phyloP scores from a whole-genome alignment of 1,284 basidiomycete species.

The Trichosporon sp. region DNA sequence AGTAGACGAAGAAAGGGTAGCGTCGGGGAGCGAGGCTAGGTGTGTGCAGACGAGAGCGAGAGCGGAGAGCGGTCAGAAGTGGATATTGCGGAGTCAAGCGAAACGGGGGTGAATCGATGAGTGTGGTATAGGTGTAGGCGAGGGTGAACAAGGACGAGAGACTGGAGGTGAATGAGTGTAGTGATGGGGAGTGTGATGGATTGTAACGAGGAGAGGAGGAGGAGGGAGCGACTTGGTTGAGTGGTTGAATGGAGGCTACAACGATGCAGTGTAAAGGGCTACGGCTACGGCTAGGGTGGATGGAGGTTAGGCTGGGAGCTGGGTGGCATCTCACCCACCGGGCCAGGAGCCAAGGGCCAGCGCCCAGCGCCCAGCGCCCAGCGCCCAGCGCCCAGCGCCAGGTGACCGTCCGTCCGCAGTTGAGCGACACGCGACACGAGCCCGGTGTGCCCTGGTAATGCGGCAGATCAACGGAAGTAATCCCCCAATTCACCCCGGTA shows the following conservation, averaged over 20 bases:
- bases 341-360: not conserved
- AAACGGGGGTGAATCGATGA: conserved; percentile 6
- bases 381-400: not conserved
- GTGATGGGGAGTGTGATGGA: not conserved
- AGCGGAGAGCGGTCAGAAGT: not conserved
- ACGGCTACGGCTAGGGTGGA: not conserved
- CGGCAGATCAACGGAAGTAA: not conserved
- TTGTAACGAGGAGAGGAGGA: not conserved
- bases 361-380: not conserved
- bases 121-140: not conserved
- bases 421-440: not conserved
- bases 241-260: not conserved
- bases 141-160: not conserved
- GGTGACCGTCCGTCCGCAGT: not conserved
- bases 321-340: not conserved
- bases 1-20: not conserved
- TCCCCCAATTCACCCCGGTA: not conserved
- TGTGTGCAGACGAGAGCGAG: not conserved
- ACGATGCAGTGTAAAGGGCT: not conserved
- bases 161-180: not conserved
- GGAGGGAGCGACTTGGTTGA: not conserved
- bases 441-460: not conserved
- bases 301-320: not conserved
- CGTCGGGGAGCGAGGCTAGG: not conserved
- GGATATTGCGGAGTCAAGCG: not conserved